Evolutionary conservation across 2,329 filamentous ascomycete genomes (phyloP).

Genomic region (Xylaria sp.): DNA sequence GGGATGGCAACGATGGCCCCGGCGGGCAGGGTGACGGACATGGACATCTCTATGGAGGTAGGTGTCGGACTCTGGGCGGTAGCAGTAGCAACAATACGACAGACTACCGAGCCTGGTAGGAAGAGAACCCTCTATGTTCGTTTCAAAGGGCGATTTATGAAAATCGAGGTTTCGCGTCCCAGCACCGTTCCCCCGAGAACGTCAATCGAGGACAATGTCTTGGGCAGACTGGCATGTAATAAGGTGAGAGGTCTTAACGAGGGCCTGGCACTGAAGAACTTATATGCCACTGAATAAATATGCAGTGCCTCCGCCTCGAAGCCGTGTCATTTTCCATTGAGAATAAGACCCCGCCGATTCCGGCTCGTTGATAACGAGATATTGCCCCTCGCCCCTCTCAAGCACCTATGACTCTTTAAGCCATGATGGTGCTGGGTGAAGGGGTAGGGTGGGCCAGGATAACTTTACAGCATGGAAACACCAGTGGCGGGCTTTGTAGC

Average conservation of each 20-base stretch:
- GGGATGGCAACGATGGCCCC: conserved; percentile 48
- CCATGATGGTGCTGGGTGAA: neutral
- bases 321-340: neutral
- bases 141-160: neutral
- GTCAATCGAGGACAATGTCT: conserved; percentile 4
- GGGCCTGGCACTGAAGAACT: neutral
- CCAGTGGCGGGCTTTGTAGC: neutral
- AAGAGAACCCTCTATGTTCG: neutral
- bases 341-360: neutral
- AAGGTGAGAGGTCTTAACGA: neutral
- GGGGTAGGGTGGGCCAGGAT: neutral
- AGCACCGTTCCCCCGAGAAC: neutral
- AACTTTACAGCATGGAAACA: neutral
- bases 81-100: neutral
- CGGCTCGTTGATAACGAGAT: neutral
- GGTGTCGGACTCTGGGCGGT: neutral
- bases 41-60: conserved; percentile 5
- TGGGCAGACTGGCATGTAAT: conserved; percentile 4
- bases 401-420: too few species aligned
- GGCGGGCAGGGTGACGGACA: conserved; percentile 33
- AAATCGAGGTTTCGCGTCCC: neutral
- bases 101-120: neutral
- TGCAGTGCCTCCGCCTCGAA: neutral
- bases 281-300: neutral
- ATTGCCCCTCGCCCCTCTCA: too few species aligned